Percentiles rank a stretch among this genome's conserved stretches.
Evolutionary conservation across 2,329 filamentous ascomycete species (phyloP).

Genomic region (Cladophialophora psammophila): DNA sequence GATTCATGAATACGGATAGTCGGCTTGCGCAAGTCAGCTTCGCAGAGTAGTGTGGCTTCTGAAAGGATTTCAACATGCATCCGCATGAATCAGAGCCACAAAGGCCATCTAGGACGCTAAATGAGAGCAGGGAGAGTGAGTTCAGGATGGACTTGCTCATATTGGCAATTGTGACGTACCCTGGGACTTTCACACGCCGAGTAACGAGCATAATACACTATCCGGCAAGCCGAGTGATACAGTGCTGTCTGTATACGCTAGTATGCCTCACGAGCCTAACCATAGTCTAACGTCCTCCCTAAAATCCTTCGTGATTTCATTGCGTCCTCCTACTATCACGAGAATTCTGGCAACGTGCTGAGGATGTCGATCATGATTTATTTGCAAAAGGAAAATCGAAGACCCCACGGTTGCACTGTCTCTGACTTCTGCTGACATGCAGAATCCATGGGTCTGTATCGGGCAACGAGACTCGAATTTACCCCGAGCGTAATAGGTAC

Average conservation of each 20-base stretch:
- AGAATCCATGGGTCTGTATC: not conserved
- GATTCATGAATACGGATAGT: not conserved
- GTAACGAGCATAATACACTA: not conserved
- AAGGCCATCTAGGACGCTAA: too few species aligned
- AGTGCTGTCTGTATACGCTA: not conserved
- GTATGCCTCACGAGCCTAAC: not conserved
- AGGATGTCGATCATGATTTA: not conserved
- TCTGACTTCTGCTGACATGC: not conserved
- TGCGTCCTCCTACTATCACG: not conserved
- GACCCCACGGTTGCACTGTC: not conserved
- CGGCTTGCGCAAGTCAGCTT: not conserved
- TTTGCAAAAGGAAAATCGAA: not conserved
- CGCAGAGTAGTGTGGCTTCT: not conserved
- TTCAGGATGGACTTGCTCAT: not conserved
- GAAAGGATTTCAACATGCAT: not conserved
- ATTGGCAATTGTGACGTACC: not conserved
- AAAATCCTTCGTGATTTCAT: not conserved
- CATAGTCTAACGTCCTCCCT: not conserved
- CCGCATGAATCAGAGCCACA: not conserved
- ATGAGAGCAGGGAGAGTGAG: not conserved
- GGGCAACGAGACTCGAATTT: slow-evolving; percentile 1
- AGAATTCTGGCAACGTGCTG: not conserved
- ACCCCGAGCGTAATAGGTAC: not conserved
- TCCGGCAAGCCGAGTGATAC: not conserved
- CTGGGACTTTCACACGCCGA: too few species aligned